Percentiles rank a stretch among this genome's conserved stretches.
Evolutionary conservation across 768 basidiomycete genomes (phyloP).

Genomic region (Mycena leptocephala): DNA sequence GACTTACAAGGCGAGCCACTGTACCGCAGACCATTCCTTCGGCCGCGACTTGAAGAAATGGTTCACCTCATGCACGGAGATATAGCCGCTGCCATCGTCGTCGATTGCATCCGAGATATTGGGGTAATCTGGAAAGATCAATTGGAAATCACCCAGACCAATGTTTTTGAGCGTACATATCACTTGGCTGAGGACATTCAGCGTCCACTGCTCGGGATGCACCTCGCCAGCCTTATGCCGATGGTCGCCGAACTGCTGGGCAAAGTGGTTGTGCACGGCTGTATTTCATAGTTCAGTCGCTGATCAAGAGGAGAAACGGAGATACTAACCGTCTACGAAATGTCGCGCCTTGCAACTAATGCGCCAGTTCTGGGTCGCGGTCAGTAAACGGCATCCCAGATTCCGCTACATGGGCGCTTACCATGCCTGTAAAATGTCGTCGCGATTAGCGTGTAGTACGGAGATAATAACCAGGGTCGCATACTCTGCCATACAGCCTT

Average conservation of each 20-base stretch:
- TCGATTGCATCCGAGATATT: conserved; percentile 45
- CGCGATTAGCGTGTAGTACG: not conserved
- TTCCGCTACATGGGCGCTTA: not conserved
- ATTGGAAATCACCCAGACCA: too few species aligned
- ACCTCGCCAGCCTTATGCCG: not conserved
- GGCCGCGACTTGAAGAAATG: conserved; percentile 42
- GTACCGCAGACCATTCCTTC: conserved; percentile 38
- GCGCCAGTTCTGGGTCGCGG: conserved; percentile 33
- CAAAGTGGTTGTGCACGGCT: conserved; percentile 42
- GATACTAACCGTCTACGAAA: conserved; percentile 34
- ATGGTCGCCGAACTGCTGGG: conserved; percentile 34
- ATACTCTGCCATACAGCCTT: conserved; percentile 33
- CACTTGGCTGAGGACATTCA: conserved; percentile 36
- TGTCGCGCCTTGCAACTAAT: conserved; percentile 38
- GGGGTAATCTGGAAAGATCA: conserved; percentile 34
- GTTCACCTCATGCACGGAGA: conserved; percentile 43
- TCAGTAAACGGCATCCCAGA: not conserved
- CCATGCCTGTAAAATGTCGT: conserved; percentile 15
- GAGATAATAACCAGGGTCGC: not conserved
- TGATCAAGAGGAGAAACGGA: not conserved
- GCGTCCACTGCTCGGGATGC: conserved; percentile 36
- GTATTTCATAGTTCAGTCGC: not conserved
- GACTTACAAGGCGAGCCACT: conserved; percentile 40
- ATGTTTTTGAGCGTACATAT: conserved; percentile 39
- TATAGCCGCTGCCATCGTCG: conserved; percentile 42